A percentile compares a stretch with the other conserved stretches of the same genome.
Conservation (phyloP, 345 rosid species). For the Firmiana major region DNA sequence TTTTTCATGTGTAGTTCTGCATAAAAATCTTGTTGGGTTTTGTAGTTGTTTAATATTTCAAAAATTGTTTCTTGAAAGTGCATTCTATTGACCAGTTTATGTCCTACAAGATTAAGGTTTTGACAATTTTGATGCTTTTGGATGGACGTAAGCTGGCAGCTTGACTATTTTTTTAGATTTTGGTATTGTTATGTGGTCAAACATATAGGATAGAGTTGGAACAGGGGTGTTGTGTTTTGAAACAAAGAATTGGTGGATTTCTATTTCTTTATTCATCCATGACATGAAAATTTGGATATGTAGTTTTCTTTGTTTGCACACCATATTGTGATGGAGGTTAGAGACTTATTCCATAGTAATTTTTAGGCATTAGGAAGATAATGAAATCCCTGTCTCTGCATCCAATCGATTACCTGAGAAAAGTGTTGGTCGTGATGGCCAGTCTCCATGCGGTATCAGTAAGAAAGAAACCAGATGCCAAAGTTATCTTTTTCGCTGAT, state of each 20-base stretch:
- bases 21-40: background rate
- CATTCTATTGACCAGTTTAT: background rate
- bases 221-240: background rate
- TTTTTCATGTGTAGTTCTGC: background rate
- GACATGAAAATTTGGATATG: background rate
- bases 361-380: background rate
- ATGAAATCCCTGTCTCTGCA: background rate
- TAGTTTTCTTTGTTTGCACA: background rate
- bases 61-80: background rate
- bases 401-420: background rate
- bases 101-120: background rate
- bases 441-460: background rate
- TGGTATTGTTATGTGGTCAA: background rate
- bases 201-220: background rate
- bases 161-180: background rate
- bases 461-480: background rate
- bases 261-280: background rate
- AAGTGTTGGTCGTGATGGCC: background rate
- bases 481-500: background rate
- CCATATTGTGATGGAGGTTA: background rate
- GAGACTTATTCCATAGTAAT: background rate
- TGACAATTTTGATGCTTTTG: background rate
- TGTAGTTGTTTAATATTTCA: background rate
- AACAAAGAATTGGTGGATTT: background rate
- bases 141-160: background rate